Conservation (phyloP, 2,329 filamentous ascomycete species). For the Xylaria sp. region DNA sequence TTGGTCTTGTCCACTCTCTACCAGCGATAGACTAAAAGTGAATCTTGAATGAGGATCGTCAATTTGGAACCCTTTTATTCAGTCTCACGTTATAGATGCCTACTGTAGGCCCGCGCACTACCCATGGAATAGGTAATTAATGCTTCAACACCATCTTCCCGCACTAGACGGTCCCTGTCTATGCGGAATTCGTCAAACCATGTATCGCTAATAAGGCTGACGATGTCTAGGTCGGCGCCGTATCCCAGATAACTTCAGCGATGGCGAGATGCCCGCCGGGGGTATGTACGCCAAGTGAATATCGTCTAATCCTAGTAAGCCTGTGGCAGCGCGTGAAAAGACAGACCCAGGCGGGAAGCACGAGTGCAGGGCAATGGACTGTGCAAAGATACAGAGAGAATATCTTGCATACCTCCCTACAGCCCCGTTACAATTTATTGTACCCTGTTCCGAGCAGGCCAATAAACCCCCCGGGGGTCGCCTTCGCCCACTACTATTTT, state of each 20-base stretch:
- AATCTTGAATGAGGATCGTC: constrained; percentile 7
- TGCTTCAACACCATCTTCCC: constrained; percentile 22
- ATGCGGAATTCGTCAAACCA: constrained; percentile 34
- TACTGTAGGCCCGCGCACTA: background rate
- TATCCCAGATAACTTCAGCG: constrained; percentile 34
- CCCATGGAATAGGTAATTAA: constrained; percentile 2
- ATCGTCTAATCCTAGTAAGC: constrained; percentile 24
- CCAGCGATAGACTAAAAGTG: too few relatives aligned
- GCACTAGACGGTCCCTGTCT: constrained; percentile 28
- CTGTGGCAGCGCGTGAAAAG: background rate
- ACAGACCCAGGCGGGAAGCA: too few relatives aligned
- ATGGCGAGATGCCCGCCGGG: constrained; percentile 37
- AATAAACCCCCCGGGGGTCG: too few relatives aligned
- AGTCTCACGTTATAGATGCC: background rate
- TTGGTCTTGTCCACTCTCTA: background rate
- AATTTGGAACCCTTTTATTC: background rate
- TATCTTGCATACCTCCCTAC: constrained; percentile 35
- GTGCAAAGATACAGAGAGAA: background rate
- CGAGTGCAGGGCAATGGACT: background rate
- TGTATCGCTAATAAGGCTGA: constrained; percentile 38
- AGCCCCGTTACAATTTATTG: constrained; percentile 38
- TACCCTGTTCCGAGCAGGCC: too few relatives aligned
- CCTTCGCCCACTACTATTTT: too few relatives aligned
- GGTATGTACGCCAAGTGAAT: constrained; percentile 38
- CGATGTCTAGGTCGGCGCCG: constrained; percentile 35